These are phyloP conservation scores for Paraleonurus japonicus DNA, from an alignment of 257 asterid genomes.

Conservation along the genomic window DNA sequence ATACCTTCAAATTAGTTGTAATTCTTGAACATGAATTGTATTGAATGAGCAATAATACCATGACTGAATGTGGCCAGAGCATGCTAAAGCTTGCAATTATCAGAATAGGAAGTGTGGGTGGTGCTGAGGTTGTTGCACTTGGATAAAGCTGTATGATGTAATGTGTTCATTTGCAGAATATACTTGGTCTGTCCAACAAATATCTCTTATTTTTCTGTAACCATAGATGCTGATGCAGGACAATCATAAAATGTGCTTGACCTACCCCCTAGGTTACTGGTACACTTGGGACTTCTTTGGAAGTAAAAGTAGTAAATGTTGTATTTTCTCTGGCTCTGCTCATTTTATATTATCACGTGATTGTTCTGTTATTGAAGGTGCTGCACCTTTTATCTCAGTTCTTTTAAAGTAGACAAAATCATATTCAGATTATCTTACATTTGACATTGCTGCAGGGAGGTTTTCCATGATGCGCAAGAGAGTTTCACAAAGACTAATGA, in stretches of 20 bases:
- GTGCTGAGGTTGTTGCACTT: background rate
- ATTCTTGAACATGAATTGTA: background rate
- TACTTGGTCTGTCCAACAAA: background rate
- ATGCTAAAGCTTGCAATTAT: constrained; percentile 7
- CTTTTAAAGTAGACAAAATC: constrained; percentile 7
- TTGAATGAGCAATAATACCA: background rate
- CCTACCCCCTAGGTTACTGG: background rate
- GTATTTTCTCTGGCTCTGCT: background rate
- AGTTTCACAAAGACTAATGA: constrained; percentile 34
- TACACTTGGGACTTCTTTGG: background rate
- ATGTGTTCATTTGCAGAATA: background rate
- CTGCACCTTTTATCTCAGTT: background rate
- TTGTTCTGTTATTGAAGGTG: too few relatives aligned
- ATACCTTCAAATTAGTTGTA: background rate
- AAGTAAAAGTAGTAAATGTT: background rate
- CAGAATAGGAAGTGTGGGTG: background rate
- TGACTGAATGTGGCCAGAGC: background rate
- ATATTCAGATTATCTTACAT: constrained; percentile 21
- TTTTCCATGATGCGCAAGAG: constrained; percentile 73
- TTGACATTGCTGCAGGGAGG: constrained; percentile 55
- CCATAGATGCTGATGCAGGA: background rate
- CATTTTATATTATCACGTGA: background rate
- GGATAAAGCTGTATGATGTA: background rate
- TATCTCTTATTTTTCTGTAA: background rate
- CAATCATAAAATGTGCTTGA: background rate